Evolutionary conservation across 805 yeast species (phyloP), one percentile per base, ranked within the genome.

Genomic region (Sungouiozyma ichnusensis): DNA sequence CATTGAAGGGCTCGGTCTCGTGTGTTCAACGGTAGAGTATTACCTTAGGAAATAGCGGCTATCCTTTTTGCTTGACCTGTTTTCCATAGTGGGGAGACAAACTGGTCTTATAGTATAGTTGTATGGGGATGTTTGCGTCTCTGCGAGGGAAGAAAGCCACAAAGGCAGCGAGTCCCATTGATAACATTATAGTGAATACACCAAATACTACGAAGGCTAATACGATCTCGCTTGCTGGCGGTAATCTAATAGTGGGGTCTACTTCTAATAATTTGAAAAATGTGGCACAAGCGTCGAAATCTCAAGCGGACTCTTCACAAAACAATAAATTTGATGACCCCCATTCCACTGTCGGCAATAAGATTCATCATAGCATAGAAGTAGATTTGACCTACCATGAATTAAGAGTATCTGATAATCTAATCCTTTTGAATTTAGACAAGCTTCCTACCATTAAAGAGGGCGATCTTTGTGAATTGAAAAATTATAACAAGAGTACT

Each of bases 391-490:
- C 49, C 11, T 65, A 84, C 50, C 97, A 88, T 54, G 95, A 87
- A 47, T 50, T 73, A 3, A 63, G 85, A 18, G 66, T 72, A 0
- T 74, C 79, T 1, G 35, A 65, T 1, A 79, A 77, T 32, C 76
- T 74, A 32, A 83, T 87, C 2, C 58, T 81, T 37, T 53, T 87
- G 1, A 88, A 85, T 53, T 60, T 78, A 16, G 53, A 66, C 0
- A 63, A 75, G 3, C 48, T 85, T 0, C 81, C 85, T 0, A 82
- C 81, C 1, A 74, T 84, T 1, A 66, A 67, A 41, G 77, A 71
- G n/a, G 95, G 94, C 15, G 85, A 82, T 53, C 62, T 85, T 6
- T 88, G 85, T 17, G 94, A 85, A 57, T 52, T 83, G 36, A 73
- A 68, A 47, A 70, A 79, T 24, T 67, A 72, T 20, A 66, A 63